These are phyloP conservation scores for Rhodotorula sp. DNA, from an alignment of 1,284 basidiomycete genomes.

Conservation along the genomic window DNA sequence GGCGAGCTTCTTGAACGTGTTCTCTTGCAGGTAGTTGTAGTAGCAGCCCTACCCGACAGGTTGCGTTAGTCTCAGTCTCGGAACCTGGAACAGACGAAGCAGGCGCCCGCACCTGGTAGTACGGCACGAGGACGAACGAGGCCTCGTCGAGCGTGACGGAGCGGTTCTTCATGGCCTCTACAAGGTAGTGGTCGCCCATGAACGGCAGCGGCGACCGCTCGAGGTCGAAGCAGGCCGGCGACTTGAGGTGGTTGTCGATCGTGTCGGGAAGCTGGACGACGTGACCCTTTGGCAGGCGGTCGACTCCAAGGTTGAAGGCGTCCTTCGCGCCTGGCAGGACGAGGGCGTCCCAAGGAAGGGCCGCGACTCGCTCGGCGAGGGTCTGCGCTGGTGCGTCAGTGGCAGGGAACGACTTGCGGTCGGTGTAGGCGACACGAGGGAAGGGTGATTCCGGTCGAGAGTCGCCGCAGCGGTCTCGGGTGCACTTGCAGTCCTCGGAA, in stretches of 20 bases:
- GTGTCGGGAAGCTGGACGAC: constrained; percentile 37
- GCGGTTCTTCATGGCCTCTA: constrained; percentile 34
- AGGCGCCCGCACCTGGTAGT: constrained; percentile 50
- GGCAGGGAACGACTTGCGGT: constrained; percentile 26
- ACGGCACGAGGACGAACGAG: constrained; percentile 51
- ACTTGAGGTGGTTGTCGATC: constrained; percentile 40
- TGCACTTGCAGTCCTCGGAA: constrained; percentile 43
- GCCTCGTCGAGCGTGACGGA: constrained; percentile 50
- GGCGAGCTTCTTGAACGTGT: constrained; percentile 47
- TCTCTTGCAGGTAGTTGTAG: constrained; percentile 48
- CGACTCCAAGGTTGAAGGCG: constrained; percentile 30
- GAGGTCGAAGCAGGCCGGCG: constrained; percentile 37
- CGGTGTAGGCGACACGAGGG: constrained; percentile 30
- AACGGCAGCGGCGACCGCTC: constrained; percentile 38
- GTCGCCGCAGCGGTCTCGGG: constrained; percentile 41
- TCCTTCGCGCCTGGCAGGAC: constrained; percentile 40
- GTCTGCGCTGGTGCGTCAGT: not conserved
- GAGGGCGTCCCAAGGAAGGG: constrained; percentile 39
- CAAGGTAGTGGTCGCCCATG: constrained; percentile 42
- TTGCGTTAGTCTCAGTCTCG: no score
- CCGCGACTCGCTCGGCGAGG: constrained; percentile 28
- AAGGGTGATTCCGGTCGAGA: constrained; percentile 18
- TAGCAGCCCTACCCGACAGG: constrained; percentile 47
- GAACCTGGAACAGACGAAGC: no score
- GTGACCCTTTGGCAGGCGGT: constrained; percentile 33